Base-by-base conservation (phyloP, 306 rosid species). In the Glycyrrhiza uralensis region DNA sequence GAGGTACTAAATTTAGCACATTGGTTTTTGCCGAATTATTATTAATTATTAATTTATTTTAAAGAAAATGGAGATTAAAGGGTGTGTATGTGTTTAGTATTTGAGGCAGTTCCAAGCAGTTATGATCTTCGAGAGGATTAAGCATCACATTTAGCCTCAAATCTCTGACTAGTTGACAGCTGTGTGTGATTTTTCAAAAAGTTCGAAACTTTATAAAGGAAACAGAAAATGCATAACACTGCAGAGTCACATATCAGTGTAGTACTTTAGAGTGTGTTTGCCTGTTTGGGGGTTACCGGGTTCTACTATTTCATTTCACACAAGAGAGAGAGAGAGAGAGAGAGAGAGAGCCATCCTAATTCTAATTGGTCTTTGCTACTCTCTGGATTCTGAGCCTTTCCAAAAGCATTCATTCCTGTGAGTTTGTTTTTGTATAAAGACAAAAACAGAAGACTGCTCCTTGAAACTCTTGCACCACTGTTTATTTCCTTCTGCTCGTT, bases 21-120 rank as follows among this genome's bases (percentile, higher is more conserved):
- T 81, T 80, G 78, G 79, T 20, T 51, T 72, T 83, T 84, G n/a
- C 82, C 78, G 80, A 87, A 78, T 59, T 62, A 56, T 77, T 63
- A 7, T 14, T 57, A 28, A 7, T 41, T 74, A 26, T 49, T 63
- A 4, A 1, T 39, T 28, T 7, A 3, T 28, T 66, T 56, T 1
- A 14, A 8, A 33, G 4, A 3, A 26, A n/a, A 32, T 1, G 5
- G 10, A 18, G 26, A 8, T 63, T 26, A 23, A 19, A 45, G 82
- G 86, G 73, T 42, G 54, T 13, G 4, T 30, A 30, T 72, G 38
- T 54, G 72, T 58, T 52, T 36, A 14, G 91, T 81, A 69, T 82
- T 51, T 50, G 62, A 45, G 52, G 60, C 15, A 39, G 79, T 75
- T 79, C 80, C 58, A 71, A 55, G 75, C 86, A 71, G 88, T 84